Conservation (phyloP, 208 protist genomes). For the Endotrypanum monterogeii region DNA sequence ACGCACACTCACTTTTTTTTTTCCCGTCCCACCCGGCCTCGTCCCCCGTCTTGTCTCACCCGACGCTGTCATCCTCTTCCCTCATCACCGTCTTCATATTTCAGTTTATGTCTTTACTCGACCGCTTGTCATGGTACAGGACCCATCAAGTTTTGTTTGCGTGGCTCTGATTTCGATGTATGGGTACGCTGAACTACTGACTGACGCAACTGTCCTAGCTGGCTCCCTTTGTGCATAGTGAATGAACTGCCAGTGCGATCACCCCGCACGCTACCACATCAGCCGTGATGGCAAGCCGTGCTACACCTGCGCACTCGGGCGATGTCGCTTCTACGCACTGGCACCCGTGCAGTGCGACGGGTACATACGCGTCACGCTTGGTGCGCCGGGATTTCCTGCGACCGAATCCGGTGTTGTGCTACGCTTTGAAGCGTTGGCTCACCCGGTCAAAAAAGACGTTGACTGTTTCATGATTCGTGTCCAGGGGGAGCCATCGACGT, state of each 20-base stretch:
- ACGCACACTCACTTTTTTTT: too few species aligned
- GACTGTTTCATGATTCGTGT: conserved; percentile 35
- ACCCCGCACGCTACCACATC: conserved; percentile 41
- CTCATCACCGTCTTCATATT: background rate
- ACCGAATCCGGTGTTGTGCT: conserved; percentile 45
- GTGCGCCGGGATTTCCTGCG: conserved; percentile 18
- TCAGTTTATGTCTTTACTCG: background rate
- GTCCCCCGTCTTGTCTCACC: too few species aligned
- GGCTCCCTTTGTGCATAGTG: background rate
- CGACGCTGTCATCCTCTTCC: background rate
- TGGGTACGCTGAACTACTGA: background rate
- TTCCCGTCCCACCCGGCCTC: too few species aligned
- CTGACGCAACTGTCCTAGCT: background rate
- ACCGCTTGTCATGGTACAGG: background rate
- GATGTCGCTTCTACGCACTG: conserved; percentile 68
- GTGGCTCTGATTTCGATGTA: background rate
- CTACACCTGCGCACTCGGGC: conserved; percentile 56
- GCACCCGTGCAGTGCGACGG: conserved; percentile 60
- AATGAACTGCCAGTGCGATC: conserved; percentile 83
- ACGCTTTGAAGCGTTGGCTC: conserved; percentile 70
- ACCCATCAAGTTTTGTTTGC: background rate
- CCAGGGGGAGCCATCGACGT: conserved; percentile 25
- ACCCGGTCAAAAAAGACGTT: conserved; percentile 45
- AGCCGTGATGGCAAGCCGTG: conserved; percentile 52
- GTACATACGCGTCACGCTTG: conserved; percentile 61